Percentiles rank a stretch among this genome's conserved stretches.
These are phyloP conservation scores for Lachancea thermotolerans DNA, from an alignment of 805 yeast species.

Conservation along the genomic window DNA sequence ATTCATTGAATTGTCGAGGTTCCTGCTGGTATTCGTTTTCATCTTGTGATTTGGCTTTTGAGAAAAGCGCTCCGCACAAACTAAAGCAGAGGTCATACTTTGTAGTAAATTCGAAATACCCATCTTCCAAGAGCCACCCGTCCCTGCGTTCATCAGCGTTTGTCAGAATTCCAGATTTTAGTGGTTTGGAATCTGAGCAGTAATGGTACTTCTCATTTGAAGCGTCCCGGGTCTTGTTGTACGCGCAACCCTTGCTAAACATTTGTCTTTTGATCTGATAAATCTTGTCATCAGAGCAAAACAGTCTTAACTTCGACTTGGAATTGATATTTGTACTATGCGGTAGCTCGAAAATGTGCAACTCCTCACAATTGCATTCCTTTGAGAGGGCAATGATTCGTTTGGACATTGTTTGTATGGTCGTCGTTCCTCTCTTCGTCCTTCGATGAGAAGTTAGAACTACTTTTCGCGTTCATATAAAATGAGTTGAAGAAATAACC, in stretches of 20 bases:
- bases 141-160: slow-evolving; percentile 17
- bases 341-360: slow-evolving; percentile 20
- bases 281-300: slow-evolving; percentile 8
- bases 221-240: slow-evolving; percentile 17
- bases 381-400: slow-evolving; percentile 5
- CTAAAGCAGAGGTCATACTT: slow-evolving; percentile 23
- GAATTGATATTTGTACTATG: slow-evolving; percentile 23
- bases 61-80: slow-evolving; percentile 22
- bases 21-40: slow-evolving; percentile 19
- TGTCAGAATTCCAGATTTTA: slow-evolving; percentile 23
- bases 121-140: slow-evolving; percentile 19
- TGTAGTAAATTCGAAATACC: slow-evolving; percentile 14
- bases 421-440: background rate
- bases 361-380: background rate
- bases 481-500: no score
- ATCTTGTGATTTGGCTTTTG: slow-evolving; percentile 8
- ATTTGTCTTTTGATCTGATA: slow-evolving; percentile 18
- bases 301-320: slow-evolving; percentile 15
- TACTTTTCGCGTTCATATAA: background rate
- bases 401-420: background rate
- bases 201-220: slow-evolving; percentile 24
- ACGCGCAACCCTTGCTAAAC: slow-evolving; percentile 23
- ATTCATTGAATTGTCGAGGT: background rate
- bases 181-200: slow-evolving; percentile 17
- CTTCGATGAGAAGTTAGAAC: no score